Conservation (phyloP, 169 alveolate genomes). For the Babesia gibsoni region DNA sequence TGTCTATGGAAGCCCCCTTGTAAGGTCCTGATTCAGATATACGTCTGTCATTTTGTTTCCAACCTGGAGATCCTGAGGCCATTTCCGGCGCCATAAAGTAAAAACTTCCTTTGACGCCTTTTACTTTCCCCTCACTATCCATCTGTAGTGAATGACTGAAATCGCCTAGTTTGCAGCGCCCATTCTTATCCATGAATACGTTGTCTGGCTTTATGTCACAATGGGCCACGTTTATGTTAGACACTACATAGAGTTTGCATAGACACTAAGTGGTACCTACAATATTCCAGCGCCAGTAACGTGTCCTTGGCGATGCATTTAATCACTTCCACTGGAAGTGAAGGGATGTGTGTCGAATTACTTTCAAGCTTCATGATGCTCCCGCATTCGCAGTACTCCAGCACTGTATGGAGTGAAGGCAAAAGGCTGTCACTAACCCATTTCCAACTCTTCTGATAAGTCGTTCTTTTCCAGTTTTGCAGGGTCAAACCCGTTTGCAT, state of each 20-base stretch:
- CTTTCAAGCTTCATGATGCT: slow-evolving; percentile 29
- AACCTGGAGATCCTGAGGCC: not conserved
- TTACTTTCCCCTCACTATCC: slow-evolving; percentile 24
- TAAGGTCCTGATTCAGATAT: not conserved
- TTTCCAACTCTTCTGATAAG: slow-evolving; percentile 25
- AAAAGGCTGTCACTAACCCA: slow-evolving; percentile 1
- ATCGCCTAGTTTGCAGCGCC: slow-evolving; percentile 66
- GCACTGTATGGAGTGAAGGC: not conserved
- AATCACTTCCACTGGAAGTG: slow-evolving; percentile 21
- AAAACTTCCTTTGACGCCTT: slow-evolving; percentile 24
- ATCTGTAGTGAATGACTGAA: slow-evolving; percentile 64
- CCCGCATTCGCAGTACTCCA: slow-evolving; percentile 45
- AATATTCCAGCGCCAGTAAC: slow-evolving; percentile 30
- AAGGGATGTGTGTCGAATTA: slow-evolving; percentile 11
- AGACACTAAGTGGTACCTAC: not conserved
- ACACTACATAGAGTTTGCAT: not conserved
- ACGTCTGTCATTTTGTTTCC: not conserved
- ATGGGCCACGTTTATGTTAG: slow-evolving; percentile 65
- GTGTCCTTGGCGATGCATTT: slow-evolving; percentile 41
- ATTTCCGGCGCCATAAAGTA: slow-evolving; percentile 53
- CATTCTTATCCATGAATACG: slow-evolving; percentile 60
- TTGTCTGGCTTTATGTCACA: slow-evolving; percentile 70
- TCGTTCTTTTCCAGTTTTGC: not conserved
- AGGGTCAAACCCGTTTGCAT: slow-evolving; percentile 8
- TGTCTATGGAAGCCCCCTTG: slow-evolving; percentile 39